Evolutionary conservation across 164 flowering plant species (phyloP), one percentile per base, ranked within the genome.

Genomic region (Vitis rupestris): DNA sequence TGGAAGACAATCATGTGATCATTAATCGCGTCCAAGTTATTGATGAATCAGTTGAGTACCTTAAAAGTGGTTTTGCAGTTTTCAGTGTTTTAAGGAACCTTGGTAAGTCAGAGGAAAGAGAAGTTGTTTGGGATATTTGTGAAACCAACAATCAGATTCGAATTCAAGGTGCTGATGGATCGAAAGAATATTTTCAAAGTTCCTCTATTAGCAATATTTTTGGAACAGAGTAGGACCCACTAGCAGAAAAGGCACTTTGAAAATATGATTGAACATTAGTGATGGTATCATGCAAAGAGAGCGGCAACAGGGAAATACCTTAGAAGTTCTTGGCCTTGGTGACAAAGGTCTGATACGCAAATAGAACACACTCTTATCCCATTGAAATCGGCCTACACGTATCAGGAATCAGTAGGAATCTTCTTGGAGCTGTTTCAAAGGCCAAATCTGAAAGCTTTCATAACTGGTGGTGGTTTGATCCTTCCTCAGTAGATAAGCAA

Each of bases 381-480:
- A 1, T 50, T 92, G 75, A 89, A 86, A 69, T 79, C 91, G 68
- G 80, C 94, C 12, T 90, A 92, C 72, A 60, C 62, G 31, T 84
- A 75, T 65, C 75, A 84, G 73, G 88, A 85, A 15, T 76, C 90
- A 16, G 97, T 86, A 69, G 97, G 85, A 16, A 90, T 82, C 79
- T 70, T 93, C 66, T 78, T 83, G 77, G 98, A 93, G 79, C 91
- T 93, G 29, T 86, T 93, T 76, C 87, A 91, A 75, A 97, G 99
- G 59, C 81, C 94, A 7, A 87, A 82, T 77, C 82, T 95, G 79
- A 95, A 91, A 84, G 98, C 98, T 58, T 89, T 95, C 55, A 77
- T 82, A 54, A 95, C 91, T 76, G 98, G 92, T 67, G 99, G 98
- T 50, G 98, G 99, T 67, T 79, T 91, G 78, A 96, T 95, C 56